Evolutionary conservation across 192 early-diverging fungal species (phyloP).

Genomic region (Thamnidium elegans): DNA sequence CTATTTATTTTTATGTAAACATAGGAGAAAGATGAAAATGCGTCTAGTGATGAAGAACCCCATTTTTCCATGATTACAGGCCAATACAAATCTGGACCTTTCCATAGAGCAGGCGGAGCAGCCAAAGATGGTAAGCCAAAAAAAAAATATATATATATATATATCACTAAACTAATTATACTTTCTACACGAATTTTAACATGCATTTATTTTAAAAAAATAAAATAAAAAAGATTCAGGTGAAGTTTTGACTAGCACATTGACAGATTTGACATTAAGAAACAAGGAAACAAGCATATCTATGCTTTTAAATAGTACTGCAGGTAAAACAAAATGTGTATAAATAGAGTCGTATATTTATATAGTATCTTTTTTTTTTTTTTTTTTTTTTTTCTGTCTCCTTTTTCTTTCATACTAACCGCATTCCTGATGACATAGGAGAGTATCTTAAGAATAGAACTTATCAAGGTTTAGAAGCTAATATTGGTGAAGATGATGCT

Average conservation of each 20-base stretch:
- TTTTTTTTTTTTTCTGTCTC: no score
- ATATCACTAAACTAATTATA: background rate
- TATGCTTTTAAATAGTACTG: conserved; percentile 23
- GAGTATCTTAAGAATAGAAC: conserved; percentile 73
- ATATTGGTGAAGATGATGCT: conserved; percentile 61
- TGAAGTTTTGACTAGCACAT: conserved; percentile 16
- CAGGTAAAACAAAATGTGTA: conserved; percentile 13
- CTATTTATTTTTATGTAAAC: background rate
- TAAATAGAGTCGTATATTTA: no score
- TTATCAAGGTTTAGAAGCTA: conserved; percentile 79
- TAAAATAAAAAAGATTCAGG: conserved; percentile 5
- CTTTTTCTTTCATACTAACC: background rate
- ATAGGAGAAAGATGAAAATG: conserved; percentile 39
- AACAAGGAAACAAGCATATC: conserved; percentile 20
- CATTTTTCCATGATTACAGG: conserved; percentile 93
- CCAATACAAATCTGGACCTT: conserved; percentile 57
- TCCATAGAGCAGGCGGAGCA: conserved; percentile 34
- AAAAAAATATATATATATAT: background rate
- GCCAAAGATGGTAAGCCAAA: conserved; percentile 5
- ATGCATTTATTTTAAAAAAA: no score
- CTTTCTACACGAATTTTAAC: no score
- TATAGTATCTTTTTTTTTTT: no score
- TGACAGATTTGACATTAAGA: conserved; percentile 30
- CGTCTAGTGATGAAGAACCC: conserved; percentile 65
- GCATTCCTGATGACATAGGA: conserved; percentile 26